phyloP scores from a whole-genome alignment of 2,329 filamentous ascomycete genomes.

The Leptographium flavum region DNA sequence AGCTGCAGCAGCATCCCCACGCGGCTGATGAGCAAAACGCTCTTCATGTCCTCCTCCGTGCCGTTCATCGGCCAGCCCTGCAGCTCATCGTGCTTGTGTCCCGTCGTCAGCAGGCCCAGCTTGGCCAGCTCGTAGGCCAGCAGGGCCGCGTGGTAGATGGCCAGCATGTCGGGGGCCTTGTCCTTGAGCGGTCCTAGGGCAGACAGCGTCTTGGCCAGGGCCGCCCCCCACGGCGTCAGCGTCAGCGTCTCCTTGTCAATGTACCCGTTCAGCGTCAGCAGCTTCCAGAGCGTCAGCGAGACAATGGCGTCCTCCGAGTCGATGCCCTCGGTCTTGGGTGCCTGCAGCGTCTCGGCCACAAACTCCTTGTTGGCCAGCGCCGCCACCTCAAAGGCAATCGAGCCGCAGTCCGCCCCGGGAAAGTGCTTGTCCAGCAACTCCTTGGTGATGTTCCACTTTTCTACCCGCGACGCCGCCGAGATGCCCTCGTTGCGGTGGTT shows the following conservation, averaged over 20 bases:
- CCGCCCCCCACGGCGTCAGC: constrained; percentile 72
- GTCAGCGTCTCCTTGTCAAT: constrained; percentile 57
- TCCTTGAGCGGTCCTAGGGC: constrained; percentile 40
- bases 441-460: constrained; percentile 62
- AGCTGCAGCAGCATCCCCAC: constrained; percentile 73
- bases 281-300: constrained; percentile 70
- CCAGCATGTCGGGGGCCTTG: constrained; percentile 26
- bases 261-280: constrained; percentile 80
- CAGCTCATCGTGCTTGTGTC: constrained; percentile 40
- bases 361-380: constrained; percentile 58
- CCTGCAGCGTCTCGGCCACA: constrained; percentile 50
- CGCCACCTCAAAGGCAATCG: constrained; percentile 45
- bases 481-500: constrained; percentile 39
- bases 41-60: constrained; percentile 58
- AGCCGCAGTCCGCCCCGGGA: constrained; percentile 28
- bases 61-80: constrained; percentile 41
- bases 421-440: constrained; percentile 34
- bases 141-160: constrained; percentile 63
- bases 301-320: constrained; percentile 51
- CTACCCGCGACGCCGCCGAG: constrained; percentile 31
- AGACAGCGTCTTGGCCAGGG: constrained; percentile 55
- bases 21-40: constrained; percentile 71
- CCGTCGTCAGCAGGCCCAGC: constrained; percentile 61
- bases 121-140: constrained; percentile 76
- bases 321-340: constrained; percentile 37